A percentile compares a stretch with the other conserved stretches of the same genome.
Evolutionary conservation across 2,329 filamentous ascomycete species (phyloP).

Genomic region (Pseudopithomyces chartarum): DNA sequence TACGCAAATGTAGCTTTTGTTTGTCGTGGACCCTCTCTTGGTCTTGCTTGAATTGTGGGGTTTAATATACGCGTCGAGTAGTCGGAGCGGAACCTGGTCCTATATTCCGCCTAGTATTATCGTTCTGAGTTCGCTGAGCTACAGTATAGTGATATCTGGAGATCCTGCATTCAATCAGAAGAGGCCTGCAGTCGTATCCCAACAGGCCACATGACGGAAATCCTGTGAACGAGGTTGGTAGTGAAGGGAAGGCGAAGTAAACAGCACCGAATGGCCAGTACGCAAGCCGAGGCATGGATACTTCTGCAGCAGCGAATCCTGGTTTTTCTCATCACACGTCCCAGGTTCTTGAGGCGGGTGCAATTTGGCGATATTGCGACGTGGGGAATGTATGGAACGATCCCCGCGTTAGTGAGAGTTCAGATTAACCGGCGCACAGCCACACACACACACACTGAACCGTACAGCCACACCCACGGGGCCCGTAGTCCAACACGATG

Average conservation of each 20-base stretch:
- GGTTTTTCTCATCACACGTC: constrained; percentile 5
- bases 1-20: background rate
- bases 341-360: constrained; percentile 9
- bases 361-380: constrained; percentile 13
- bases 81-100: constrained; percentile 4
- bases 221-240: background rate
- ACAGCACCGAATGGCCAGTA: background rate
- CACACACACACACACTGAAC: background rate
- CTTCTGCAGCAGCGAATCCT: background rate
- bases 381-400: constrained; percentile 1
- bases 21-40: background rate
- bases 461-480: constrained; percentile 5
- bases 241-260: background rate
- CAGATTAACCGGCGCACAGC: constrained; percentile 3
- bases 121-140: background rate
- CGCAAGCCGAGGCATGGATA: background rate
- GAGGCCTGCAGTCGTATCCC: background rate
- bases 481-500: background rate
- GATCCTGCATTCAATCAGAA: background rate
- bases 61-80: background rate
- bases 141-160: background rate
- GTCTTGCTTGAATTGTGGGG: background rate
- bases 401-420: background rate
- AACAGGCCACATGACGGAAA: background rate
- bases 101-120: background rate